Base-by-base conservation (phyloP, 179 eudicot genomes). In the Beta lomatogona region DNA sequence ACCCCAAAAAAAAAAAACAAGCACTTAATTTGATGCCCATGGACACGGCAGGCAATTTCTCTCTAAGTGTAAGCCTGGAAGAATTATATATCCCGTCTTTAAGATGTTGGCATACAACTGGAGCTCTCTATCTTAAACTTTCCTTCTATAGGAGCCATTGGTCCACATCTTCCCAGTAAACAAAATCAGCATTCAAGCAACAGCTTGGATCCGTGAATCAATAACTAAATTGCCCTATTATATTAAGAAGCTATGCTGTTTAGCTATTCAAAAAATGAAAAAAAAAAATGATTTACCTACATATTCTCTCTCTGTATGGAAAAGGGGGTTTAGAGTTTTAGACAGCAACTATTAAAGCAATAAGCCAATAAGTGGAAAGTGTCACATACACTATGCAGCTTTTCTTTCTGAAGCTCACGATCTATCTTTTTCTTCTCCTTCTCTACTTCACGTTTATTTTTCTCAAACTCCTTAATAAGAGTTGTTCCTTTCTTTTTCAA, bases 341-440 rank as follows among this genome's bases (percentile, higher is more conserved):
- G 15, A 73, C 61, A 74, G 60, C 41, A 83, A 50, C 60, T 52
- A 36, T 59, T 58, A 63, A 19, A 81, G 55, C 3, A 48, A 72
- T 46, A 5, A 79, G 21, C 12, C 3, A 48, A 72, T 46, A 5
- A 79, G 21, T 21, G 52, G 78, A 36, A 41, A 45, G 10, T 16
- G 48, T 45, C 73, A 86, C 98, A 83, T 86, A 97, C 99, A 85
- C 80, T 90, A 83, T 90, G 94, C 91, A 87, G 80, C 85, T 91
- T 96, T 79, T 97, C 98, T 88, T 88, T 97, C 79, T 88, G 89
- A 78, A 89, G 94, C 79, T 97, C 95, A 75, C 90, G 94, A 9
- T 91, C 95, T 87, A 91, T 76, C 88, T 85, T 90, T 82, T 87
- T 91, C 83, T 85, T 94, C 87, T 93, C 95, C 89, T 88, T 96